Conservation (phyloP, 2,329 filamentous ascomycete genomes). For the Tolypocladium capitatum region DNA sequence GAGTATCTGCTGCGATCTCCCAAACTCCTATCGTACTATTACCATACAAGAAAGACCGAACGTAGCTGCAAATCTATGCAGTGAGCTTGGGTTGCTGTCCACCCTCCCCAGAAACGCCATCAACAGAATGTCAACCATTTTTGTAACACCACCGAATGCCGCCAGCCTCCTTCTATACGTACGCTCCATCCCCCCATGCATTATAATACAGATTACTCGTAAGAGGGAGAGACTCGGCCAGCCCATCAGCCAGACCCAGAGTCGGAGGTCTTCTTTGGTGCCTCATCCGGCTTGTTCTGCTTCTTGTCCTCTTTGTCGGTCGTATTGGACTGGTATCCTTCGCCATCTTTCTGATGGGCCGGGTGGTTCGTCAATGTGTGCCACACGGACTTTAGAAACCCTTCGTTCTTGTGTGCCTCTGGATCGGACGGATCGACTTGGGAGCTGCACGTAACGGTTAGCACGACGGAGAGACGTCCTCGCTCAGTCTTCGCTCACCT, state of each 20-base stretch:
- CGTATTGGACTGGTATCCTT: conserved; percentile 11
- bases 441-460: conserved; percentile 4
- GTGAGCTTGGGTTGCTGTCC: conserved; percentile 8
- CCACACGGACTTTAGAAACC: conserved; percentile 89
- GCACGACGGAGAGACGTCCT: neutral
- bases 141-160: conserved; percentile 26
- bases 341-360: conserved; percentile 30
- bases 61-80: conserved; percentile 14
- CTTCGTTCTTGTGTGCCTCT: conserved; percentile 61
- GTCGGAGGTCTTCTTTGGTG: conserved; percentile 20
- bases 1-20: conserved; percentile 2
- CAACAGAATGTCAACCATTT: conserved; percentile 14
- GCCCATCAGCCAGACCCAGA: conserved; percentile 16
- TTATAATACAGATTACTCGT: conserved; percentile 11
- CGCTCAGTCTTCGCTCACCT: conserved; percentile 12
- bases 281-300: conserved; percentile 12
- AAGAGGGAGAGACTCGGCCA: neutral
- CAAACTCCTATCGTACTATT: conserved; percentile 15
- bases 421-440: conserved; percentile 12
- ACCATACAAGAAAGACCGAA: conserved; percentile 13
- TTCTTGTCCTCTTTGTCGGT: conserved; percentile 11
- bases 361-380: conserved; percentile 76
- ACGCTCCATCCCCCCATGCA: conserved; percentile 3
- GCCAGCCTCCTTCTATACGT: conserved; percentile 9
- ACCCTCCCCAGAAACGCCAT: conserved; percentile 16